Evolutionary conservation across 2,329 filamentous ascomycete genomes (phyloP).

Genomic region (Fusarium duplospermum): DNA sequence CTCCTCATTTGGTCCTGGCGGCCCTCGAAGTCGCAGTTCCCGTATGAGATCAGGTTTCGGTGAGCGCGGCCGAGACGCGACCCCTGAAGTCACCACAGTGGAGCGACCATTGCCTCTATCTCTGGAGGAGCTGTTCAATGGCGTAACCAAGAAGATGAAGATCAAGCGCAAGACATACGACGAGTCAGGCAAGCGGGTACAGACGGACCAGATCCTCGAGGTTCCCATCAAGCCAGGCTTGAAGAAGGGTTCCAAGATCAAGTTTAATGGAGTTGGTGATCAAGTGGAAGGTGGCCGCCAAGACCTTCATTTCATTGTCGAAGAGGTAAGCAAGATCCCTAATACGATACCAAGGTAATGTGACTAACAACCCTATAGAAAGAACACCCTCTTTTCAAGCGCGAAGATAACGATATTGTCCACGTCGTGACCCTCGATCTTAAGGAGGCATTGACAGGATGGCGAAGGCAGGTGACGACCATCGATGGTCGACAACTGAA

Average conservation of each 20-base stretch:
- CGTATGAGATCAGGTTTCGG: slow-evolving; percentile 57
- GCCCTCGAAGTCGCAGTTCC: slow-evolving; percentile 52
- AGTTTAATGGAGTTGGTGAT: slow-evolving; percentile 97
- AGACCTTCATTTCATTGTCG: slow-evolving; percentile 93
- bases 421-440: slow-evolving; percentile 84
- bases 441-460: slow-evolving; percentile 95
- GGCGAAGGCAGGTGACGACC: slow-evolving; percentile 90
- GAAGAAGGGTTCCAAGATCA: slow-evolving; percentile 98
- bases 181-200: slow-evolving; percentile 82
- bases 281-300: slow-evolving; percentile 96
- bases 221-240: slow-evolving; percentile 95
- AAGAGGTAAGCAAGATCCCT: slow-evolving; percentile 75
- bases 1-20: slow-evolving; percentile 56
- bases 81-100: slow-evolving; percentile 90
- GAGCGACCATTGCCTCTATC: slow-evolving; percentile 85
- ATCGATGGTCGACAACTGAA: slow-evolving; percentile 91
- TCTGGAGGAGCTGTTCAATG: slow-evolving; percentile 89
- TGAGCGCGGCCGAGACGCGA: slow-evolving; percentile 53
- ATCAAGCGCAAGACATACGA: slow-evolving; percentile 98
- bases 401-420: slow-evolving; percentile 88
- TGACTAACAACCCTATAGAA: slow-evolving; percentile 72
- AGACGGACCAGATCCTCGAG: slow-evolving; percentile 89
- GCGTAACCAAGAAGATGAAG: slow-evolving; percentile 95
- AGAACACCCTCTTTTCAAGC: slow-evolving; percentile 84
- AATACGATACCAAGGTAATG: not conserved